A percentile compares a stretch with the other conserved stretches of the same genome.
These are phyloP conservation scores for Pestalotiopsis fici DNA, from an alignment of 2,329 filamentous ascomycete genomes.

Conservation along the genomic window DNA sequence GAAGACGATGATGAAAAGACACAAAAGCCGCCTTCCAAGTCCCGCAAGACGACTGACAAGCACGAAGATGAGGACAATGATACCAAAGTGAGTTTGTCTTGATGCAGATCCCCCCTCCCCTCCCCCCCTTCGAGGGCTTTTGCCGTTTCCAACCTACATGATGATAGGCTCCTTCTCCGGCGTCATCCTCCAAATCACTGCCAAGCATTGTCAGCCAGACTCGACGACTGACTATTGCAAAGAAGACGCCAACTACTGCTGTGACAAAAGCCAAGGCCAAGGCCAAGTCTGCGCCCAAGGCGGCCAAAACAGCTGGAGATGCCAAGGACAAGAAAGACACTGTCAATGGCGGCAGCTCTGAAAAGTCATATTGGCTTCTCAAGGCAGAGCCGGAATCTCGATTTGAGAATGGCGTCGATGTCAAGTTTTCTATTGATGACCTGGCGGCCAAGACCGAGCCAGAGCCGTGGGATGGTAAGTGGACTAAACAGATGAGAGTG, in stretches of 20 bases:
- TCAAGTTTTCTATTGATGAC: slow-evolving; percentile 94
- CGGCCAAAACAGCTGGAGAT: neutral
- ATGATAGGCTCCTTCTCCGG: neutral
- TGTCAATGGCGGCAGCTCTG: slow-evolving; percentile 8
- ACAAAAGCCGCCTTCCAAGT: neutral
- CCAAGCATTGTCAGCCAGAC: neutral
- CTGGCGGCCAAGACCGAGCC: slow-evolving; percentile 70
- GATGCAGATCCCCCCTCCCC: no score
- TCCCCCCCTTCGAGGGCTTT: no score
- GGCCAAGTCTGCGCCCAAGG: neutral
- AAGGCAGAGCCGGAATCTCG: slow-evolving; percentile 89
- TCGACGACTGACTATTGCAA: slow-evolving; percentile 4
- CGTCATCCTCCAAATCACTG: neutral
- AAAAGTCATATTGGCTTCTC: slow-evolving; percentile 70
- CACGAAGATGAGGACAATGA: neutral
- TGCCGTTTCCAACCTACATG: neutral
- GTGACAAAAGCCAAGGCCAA: neutral
- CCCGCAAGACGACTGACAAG: neutral
- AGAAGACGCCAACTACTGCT: neutral
- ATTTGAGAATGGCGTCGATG: slow-evolving; percentile 82
- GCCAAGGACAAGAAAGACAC: neutral
- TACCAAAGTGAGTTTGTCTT: neutral
- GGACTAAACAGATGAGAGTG: neutral
- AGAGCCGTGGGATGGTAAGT: slow-evolving; percentile 88
- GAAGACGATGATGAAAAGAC: neutral